Evolutionary conservation across 2,329 filamentous ascomycete genomes (phyloP).

Genomic region (Trichoderma semiorbis): DNA sequence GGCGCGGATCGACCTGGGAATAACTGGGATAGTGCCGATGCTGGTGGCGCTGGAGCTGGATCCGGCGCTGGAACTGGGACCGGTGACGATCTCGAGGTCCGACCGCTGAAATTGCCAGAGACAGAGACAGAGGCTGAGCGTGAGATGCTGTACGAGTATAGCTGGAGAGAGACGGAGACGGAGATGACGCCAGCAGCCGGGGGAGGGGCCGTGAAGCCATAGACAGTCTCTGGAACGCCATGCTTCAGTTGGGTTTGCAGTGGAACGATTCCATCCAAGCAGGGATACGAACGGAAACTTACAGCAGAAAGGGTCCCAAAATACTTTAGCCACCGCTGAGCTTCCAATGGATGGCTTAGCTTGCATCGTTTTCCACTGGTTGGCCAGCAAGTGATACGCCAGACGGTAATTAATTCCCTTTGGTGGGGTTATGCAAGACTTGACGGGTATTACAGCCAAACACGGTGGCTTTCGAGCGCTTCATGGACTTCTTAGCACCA

Average conservation of each 20-base stretch:
- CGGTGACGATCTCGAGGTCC: slow-evolving; percentile 9
- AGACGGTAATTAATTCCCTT: neutral
- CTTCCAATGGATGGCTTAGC: neutral
- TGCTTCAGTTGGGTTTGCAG: neutral
- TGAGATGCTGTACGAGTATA: neutral
- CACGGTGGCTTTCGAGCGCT: neutral
- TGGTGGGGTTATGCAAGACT: neutral
- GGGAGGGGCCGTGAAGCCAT: slow-evolving; percentile 4
- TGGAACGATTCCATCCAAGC: neutral
- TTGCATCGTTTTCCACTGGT: neutral
- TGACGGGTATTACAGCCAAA: neutral
- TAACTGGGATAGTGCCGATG: neutral
- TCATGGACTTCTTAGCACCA: neutral
- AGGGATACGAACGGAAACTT: neutral
- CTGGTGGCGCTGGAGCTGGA: neutral
- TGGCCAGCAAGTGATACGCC: neutral
- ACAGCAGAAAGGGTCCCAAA: neutral
- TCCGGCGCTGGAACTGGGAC: neutral
- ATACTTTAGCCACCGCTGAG: neutral
- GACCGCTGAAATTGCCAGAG: neutral
- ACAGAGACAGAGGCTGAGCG: neutral
- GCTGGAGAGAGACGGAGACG: neutral
- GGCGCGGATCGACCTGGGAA: slow-evolving; percentile 15
- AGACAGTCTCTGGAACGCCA: neutral
- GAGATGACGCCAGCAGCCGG: neutral